Conservation (phyloP, 495 filamentous ascomycete genomes). For the Podospora comata region DNA sequence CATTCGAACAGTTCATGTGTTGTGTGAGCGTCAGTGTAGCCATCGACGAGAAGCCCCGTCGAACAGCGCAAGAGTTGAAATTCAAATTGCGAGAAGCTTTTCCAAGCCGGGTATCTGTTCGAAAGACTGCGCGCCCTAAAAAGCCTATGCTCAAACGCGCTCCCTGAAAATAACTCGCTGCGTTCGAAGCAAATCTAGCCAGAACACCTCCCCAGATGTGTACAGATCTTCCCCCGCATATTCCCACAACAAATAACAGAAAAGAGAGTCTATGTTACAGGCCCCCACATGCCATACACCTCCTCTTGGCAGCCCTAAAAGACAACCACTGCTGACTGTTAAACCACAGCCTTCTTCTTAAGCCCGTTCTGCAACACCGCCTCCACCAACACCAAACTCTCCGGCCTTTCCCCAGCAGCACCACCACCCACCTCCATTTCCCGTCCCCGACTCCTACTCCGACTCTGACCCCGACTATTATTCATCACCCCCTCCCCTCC, state of each 20-base stretch:
- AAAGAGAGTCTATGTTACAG: background rate
- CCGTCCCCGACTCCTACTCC: background rate
- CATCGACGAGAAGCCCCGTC: background rate
- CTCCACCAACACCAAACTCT: background rate
- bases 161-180: background rate
- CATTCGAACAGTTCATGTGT: background rate
- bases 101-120: background rate
- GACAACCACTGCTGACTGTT: background rate
- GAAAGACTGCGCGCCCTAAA: background rate
- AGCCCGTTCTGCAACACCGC: background rate
- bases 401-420: background rate
- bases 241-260: background rate
- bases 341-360: background rate
- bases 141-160: background rate
- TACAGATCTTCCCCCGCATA: background rate
- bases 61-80: background rate
- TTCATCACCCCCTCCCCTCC: too few relatives aligned
- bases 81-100: background rate
- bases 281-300: background rate
- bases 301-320: background rate
- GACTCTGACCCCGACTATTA: background rate
- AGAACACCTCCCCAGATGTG: background rate
- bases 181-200: background rate
- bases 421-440: too few relatives aligned
- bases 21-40: background rate